Evolutionary conservation across 768 basidiomycete species (phyloP).

Genomic region (Leccinum arenicola): DNA sequence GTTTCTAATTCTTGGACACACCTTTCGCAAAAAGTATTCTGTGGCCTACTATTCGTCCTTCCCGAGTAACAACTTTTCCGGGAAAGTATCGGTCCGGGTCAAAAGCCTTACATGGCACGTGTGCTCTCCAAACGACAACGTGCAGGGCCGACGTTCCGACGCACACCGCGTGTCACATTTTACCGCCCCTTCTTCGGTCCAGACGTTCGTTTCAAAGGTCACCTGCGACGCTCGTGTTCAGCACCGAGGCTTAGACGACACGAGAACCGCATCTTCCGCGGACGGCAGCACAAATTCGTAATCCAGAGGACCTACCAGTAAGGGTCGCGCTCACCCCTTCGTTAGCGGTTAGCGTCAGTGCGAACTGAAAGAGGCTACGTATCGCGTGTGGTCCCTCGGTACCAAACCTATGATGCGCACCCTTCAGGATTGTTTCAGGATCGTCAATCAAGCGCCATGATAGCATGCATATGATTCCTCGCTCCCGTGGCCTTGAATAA

Average conservation of each 20-base stretch:
- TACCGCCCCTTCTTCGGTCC: not conserved
- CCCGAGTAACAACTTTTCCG: slow-evolving; percentile 10
- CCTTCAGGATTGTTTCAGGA: not conserved
- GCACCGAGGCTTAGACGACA: not conserved
- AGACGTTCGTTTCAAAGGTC: not conserved
- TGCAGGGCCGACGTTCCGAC: not conserved
- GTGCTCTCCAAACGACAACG: slow-evolving; percentile 16
- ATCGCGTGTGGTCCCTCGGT: not conserved
- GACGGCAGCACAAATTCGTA: not conserved
- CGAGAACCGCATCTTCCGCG: not conserved
- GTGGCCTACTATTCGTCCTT: not conserved
- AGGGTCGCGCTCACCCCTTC: not conserved
- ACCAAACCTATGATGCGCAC: not conserved
- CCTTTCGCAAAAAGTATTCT: slow-evolving; percentile 4
- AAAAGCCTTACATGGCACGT: slow-evolving; percentile 4
- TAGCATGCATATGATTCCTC: not conserved
- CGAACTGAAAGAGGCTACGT: not conserved
- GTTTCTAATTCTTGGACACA: not conserved
- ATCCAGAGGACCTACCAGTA: not conserved
- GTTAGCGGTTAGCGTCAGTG: not conserved
- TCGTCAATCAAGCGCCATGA: not conserved
- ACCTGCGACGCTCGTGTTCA: not conserved
- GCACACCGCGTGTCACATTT: not conserved
- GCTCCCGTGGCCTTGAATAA: not conserved
- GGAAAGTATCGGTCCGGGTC: not conserved